Percentiles rank a stretch among this genome's conserved stretches.
Evolutionary conservation across 2,329 filamentous ascomycete species (phyloP).

Genomic region (Exophiala xenobiotica): DNA sequence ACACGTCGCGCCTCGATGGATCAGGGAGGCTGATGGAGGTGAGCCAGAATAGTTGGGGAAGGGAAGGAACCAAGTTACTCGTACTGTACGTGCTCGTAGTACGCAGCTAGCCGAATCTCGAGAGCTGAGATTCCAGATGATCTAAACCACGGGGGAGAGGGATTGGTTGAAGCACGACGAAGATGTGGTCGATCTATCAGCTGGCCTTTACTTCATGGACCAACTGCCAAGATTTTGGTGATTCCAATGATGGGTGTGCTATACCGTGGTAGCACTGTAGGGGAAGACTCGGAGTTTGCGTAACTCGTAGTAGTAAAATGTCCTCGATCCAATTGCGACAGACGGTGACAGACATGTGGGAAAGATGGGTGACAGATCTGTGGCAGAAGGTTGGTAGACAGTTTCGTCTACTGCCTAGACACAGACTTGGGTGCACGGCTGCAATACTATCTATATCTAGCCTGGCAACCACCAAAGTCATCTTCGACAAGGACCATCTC

Average conservation of each 20-base stretch:
- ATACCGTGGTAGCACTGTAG: not conserved
- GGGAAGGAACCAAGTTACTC: no score
- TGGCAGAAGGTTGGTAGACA: not conserved
- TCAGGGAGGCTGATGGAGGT: no score
- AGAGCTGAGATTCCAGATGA: no score
- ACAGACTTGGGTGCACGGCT: no score
- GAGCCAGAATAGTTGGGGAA: no score
- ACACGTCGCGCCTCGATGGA: no score
- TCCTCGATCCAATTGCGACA: not conserved
- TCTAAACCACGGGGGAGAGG: not conserved
- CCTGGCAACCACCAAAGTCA: not conserved
- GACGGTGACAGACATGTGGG: not conserved
- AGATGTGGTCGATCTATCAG: not conserved
- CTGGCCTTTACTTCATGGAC: no score
- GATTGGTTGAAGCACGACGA: not conserved
- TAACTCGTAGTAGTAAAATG: not conserved
- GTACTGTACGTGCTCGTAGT: no score
- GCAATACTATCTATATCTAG: no score
- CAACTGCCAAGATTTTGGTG: not conserved
- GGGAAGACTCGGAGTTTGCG: not conserved
- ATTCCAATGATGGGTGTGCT: not conserved
- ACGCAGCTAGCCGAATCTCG: no score
- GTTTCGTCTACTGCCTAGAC: no score
- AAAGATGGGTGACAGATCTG: conserved; percentile 1
- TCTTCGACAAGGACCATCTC: no score